A percentile compares a stretch with the other conserved stretches of the same genome.
These are phyloP conservation scores for Solanum chiquidenum DNA, from an alignment of 257 asterid genomes.

Conservation along the genomic window DNA sequence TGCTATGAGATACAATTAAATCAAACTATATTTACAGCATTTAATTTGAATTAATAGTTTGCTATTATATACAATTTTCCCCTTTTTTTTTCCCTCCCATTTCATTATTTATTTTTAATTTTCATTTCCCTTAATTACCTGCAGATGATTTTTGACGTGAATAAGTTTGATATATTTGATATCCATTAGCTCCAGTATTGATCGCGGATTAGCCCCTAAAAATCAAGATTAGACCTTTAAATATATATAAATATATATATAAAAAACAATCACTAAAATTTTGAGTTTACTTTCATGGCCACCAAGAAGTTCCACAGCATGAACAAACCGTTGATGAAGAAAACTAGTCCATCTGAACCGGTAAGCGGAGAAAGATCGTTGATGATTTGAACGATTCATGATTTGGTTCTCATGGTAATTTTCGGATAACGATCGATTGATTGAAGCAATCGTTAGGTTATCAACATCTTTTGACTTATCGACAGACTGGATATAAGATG, in stretches of 20 bases:
- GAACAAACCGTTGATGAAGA: slow-evolving; percentile 77
- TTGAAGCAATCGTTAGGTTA: too few relatives aligned
- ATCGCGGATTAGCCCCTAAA: slow-evolving; percentile 75
- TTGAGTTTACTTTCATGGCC: slow-evolving; percentile 77
- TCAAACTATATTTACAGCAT: too few relatives aligned
- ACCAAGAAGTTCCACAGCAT: slow-evolving; percentile 92
- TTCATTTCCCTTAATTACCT: slow-evolving; percentile 32
- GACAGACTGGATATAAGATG: too few relatives aligned
- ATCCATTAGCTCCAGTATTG: slow-evolving; percentile 84
- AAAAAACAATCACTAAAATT: neutral
- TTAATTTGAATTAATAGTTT: too few relatives aligned
- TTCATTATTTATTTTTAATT: neutral
- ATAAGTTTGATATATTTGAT: slow-evolving; percentile 75
- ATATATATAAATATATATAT: too few relatives aligned
- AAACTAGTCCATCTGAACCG: slow-evolving; percentile 34
- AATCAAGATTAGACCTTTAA: neutral
- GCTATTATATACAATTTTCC: too few relatives aligned
- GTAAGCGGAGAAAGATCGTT: neutral
- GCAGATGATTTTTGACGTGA: slow-evolving; percentile 78
- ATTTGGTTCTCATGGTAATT: too few relatives aligned
- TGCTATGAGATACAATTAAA: too few relatives aligned
- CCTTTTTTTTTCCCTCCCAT: neutral
- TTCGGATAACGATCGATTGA: too few relatives aligned
- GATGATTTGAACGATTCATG: neutral
- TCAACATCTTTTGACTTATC: too few relatives aligned